Conservation (phyloP, 164 flowering plant genomes). For the Liquidambar formosana region DNA sequence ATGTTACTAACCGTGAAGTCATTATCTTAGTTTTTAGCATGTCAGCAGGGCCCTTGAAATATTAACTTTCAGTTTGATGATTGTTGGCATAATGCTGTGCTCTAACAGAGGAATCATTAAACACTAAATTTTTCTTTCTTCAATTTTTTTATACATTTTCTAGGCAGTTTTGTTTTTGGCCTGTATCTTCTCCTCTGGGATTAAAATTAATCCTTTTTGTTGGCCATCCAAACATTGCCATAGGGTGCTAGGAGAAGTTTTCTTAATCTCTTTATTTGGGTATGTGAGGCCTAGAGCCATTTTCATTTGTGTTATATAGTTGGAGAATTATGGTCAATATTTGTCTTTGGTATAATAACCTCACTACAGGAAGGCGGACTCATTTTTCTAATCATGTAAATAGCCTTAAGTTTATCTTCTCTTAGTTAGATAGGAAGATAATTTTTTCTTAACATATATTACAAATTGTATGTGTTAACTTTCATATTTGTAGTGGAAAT, state of each 20-base stretch:
- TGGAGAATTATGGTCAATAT: no score
- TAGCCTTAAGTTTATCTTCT: no score
- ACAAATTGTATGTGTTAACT: no score
- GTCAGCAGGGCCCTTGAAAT: neutral
- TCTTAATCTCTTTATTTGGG: no score
- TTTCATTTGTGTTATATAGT: no score
- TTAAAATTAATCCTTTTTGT: neutral
- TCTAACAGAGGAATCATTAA: neutral
- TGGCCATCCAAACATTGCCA: neutral
- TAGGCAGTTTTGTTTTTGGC: neutral
- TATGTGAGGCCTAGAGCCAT: no score
- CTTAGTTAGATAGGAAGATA: no score
- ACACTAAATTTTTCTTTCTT: neutral
- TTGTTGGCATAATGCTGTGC: neutral
- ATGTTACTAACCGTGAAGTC: neutral
- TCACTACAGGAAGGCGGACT: no score
- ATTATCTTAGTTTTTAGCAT: neutral
- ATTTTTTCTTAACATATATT: no score
- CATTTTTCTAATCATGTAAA: no score
- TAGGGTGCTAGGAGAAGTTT: neutral
- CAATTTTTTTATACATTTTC: neutral
- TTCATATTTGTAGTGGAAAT: no score
- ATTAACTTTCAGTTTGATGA: neutral
- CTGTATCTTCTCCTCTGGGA: neutral
- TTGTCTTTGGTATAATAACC: no score